Conservation (phyloP, 129 eudicot genomes). For the Chrysanthemum seticuspe region DNA sequence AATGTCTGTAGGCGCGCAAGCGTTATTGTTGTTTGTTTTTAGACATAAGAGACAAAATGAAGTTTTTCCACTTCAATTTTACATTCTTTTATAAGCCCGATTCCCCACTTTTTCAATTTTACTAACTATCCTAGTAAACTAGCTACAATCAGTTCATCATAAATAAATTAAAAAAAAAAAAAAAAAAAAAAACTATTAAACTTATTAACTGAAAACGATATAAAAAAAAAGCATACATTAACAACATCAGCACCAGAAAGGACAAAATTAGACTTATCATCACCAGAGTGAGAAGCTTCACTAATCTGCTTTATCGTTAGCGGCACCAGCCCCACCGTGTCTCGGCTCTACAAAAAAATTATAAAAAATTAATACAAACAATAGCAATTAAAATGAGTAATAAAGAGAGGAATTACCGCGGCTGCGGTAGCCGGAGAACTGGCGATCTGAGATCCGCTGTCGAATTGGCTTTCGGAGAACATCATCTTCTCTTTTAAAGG, state of each 20-base stretch:
- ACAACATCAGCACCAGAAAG: slow-evolving; percentile 70
- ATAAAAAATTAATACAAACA: slow-evolving; percentile 1
- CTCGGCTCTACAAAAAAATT: slow-evolving; percentile 54
- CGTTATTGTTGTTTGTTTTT: no score
- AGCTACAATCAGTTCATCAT: no score
- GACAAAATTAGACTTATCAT: slow-evolving; percentile 59
- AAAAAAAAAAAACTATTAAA: no score
- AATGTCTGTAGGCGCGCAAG: no score
- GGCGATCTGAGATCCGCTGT: slow-evolving; percentile 65
- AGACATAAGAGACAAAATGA: no score
- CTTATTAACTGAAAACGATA: no score
- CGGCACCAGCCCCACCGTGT: slow-evolving; percentile 54
- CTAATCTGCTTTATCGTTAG: slow-evolving; percentile 83
- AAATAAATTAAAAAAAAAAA: no score
- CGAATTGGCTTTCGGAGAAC: slow-evolving; percentile 46
- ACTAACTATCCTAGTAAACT: no score
- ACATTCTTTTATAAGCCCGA: no score
- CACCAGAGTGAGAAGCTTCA: slow-evolving; percentile 81
- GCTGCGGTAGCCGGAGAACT: slow-evolving; percentile 34
- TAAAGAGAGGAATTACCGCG: not conserved
- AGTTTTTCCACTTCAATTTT: no score
- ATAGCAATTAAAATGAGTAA: not conserved
- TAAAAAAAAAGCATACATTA: slow-evolving; percentile 39
- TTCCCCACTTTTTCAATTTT: no score
- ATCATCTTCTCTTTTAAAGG: slow-evolving; percentile 7